Evolutionary conservation across 305 asterid genomes (phyloP).

Genomic region (Fraxinus nigra): DNA sequence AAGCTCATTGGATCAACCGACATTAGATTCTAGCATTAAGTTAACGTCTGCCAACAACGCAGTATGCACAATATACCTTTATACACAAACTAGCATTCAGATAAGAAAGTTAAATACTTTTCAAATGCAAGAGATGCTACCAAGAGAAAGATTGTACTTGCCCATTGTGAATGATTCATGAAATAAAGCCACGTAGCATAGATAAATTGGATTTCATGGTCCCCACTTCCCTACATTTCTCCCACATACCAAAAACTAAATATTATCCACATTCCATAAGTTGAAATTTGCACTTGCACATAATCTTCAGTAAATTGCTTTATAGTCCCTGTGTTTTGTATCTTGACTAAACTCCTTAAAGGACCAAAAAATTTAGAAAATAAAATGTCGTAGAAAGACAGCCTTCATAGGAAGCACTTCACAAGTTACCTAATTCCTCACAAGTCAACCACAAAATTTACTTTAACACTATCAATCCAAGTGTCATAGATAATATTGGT

Average conservation of each 20-base stretch:
- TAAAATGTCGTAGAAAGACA: neutral
- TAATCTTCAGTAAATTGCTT: neutral
- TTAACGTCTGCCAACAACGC: neutral
- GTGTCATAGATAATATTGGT: neutral
- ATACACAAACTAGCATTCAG: neutral
- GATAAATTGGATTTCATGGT: neutral
- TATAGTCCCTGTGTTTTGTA: neutral
- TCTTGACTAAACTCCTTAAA: neutral
- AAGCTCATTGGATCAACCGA: neutral
- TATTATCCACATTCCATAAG: neutral
- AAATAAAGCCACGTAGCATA: neutral
- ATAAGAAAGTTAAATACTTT: conserved; percentile 2
- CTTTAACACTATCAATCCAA: neutral
- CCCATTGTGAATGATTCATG: neutral
- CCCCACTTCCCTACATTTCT: neutral
- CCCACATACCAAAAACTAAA: neutral
- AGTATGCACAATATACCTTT: neutral
- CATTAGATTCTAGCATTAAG: neutral
- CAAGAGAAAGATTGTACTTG: neutral
- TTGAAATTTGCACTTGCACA: neutral
- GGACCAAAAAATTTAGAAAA: neutral
- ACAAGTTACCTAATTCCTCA: neutral
- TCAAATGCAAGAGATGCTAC: neutral
- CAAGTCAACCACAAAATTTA: neutral
- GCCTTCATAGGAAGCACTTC: neutral